phyloP scores from a whole-genome alignment of 225 moss, liverwort and hornwort genomes.

The Sphagnum tenellum region DNA sequence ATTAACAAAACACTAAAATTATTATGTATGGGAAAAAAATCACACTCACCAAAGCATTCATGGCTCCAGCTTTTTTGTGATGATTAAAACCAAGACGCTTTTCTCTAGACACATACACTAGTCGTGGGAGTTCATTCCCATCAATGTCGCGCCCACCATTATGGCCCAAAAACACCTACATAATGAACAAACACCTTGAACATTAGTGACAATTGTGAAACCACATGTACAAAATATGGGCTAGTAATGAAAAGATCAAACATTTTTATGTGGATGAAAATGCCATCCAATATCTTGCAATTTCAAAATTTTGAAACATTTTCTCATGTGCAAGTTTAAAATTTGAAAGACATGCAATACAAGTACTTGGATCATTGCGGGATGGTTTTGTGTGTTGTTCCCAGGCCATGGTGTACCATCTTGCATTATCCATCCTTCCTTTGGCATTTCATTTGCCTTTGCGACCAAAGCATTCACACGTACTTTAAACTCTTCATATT shows the following conservation, averaged over 20 bases:
- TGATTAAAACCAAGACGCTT: conserved; percentile 91
- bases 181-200: not conserved
- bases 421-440: conserved; percentile 98
- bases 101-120: conserved; percentile 88
- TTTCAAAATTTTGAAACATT: no score
- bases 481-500: conserved; percentile 96
- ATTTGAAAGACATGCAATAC: no score
- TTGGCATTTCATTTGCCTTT: conserved; percentile 75
- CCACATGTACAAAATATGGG: no score
- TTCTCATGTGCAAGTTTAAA: no score
- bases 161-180: conserved; percentile 79
- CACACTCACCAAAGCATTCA: conserved; percentile 64
- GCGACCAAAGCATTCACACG: conserved; percentile 89
- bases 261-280: no score
- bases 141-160: conserved; percentile 89
- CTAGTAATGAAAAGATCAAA: no score
- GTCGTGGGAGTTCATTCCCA: conserved; percentile 80
- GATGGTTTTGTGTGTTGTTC: conserved; percentile 81
- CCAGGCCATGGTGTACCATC: conserved; percentile 99
- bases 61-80: conserved; percentile 97
- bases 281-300: no score
- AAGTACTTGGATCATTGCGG: conserved; percentile 87
- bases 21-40: not conserved
- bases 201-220: not conserved
- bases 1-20: no score